Base-by-base conservation (phyloP, 108 stramenopile species). In the Nitzschia putrida region DNA sequence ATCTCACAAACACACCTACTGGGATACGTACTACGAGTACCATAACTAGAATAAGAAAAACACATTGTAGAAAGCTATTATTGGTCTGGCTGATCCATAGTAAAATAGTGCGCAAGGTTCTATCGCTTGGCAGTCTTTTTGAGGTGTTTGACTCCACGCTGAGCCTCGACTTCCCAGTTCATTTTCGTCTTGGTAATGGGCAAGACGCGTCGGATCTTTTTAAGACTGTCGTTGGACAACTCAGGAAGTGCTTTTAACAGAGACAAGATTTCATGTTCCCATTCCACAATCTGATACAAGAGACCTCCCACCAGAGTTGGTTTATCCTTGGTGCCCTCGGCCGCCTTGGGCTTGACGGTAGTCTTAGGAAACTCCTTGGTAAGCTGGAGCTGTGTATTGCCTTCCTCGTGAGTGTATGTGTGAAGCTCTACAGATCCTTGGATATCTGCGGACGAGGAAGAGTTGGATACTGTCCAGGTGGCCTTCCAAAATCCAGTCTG, bases 101-200 rank as follows among this genome's bases (percentile, higher is more conserved):
- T 34, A 34, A 1, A 34, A 34, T 34, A n/a, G n/a, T n/a, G n/a
- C n/a, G 29, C 29, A 34, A 34, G 47, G 18, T 18, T 24, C 23
- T 61, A 71, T 52, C 51, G 51, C 24, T 71, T 71, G 57, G 76
- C 65, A 4, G 76, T 66, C 43, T 77, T 23, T 38, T 54, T 70
- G 40, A 77, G 50, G 29, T 60, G 83, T 51, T 78, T 81, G 49
- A 84, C 81, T 24, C 84, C 68, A 24, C 84, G 80, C 67, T 90
- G 89, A 6, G 83, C 82, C 47, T 76, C 50, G 14, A 87, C 78
- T 68, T 91, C 88, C 94, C 94, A 95, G 8, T 91, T 88, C 94
- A 95, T 92, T 78, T 86, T 88, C 16, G 86, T 88, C 57, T 83
- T 79, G 8, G 89, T 89, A 64, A 95, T 72, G 12, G 94, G 94